phyloP scores from a whole-genome alignment of 1,139 yeast genomes.

The Kodamaea derodonti region DNA sequence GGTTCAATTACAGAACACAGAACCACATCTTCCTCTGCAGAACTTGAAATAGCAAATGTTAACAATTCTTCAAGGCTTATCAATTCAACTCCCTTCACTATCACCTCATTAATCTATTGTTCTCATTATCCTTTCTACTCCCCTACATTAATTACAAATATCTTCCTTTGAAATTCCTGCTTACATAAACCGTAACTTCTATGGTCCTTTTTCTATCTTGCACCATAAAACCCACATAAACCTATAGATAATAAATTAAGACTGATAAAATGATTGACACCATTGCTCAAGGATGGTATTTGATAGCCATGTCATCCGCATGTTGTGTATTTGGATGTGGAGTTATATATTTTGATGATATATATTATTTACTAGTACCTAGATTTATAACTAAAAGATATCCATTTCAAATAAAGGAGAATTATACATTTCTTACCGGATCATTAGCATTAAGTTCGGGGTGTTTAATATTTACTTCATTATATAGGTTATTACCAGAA shows the following conservation, averaged over 20 bases:
- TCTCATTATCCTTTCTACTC: too few relatives aligned
- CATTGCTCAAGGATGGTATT: constrained; percentile 21
- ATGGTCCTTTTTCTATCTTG: not conserved
- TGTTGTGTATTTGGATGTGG: constrained; percentile 21
- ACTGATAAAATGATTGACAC: constrained; percentile 5
- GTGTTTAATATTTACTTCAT: constrained; percentile 68
- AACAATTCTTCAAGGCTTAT: too few relatives aligned
- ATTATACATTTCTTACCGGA: constrained; percentile 57
- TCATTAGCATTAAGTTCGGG: constrained; percentile 77
- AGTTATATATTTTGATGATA: constrained; percentile 20
- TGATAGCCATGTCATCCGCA: constrained; percentile 19
- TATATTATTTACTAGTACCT: constrained; percentile 31
- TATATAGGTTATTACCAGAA: constrained; percentile 71
- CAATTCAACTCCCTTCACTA: too few relatives aligned
- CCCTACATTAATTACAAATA: too few relatives aligned
- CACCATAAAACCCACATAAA: too few relatives aligned
- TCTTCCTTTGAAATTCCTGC: too few relatives aligned
- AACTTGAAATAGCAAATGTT: too few relatives aligned
- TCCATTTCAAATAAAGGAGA: constrained; percentile 56
- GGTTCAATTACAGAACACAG: too few relatives aligned
- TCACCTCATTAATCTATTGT: too few relatives aligned
- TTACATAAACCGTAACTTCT: not conserved
- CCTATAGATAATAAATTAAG: too few relatives aligned
- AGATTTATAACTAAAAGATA: constrained; percentile 32
- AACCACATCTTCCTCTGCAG: too few relatives aligned